Conservation (phyloP, 306 rosid species). For the Cicer pinnatifidum region DNA sequence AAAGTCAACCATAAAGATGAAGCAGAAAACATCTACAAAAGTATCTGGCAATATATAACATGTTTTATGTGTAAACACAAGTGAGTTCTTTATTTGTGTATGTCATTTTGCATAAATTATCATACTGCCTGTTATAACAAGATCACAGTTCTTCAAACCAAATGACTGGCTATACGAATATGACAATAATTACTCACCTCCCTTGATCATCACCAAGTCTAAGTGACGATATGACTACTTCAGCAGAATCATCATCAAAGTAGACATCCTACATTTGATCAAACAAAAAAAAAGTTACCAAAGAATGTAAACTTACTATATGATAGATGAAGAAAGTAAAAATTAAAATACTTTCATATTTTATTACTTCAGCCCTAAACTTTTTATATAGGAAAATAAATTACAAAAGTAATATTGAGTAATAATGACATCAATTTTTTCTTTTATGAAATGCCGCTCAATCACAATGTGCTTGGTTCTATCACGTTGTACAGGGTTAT, state of each 20-base stretch:
- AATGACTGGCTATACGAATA: neutral
- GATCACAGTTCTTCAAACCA: conserved; percentile 13
- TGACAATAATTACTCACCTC: conserved; percentile 68
- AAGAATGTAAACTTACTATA: neutral
- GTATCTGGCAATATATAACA: conserved; percentile 14
- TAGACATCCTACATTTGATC: conserved; percentile 74
- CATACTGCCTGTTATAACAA: conserved; percentile 7
- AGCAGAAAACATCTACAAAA: neutral
- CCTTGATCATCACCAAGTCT: conserved; percentile 97
- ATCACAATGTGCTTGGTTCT: no score
- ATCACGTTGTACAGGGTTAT: no score
- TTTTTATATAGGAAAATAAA: no score
- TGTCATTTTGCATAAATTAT: conserved; percentile 11
- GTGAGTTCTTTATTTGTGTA: neutral
- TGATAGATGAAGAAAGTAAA: neutral
- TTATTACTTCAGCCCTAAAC: no score
- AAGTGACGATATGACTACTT: conserved; percentile 93
- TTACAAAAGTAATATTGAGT: no score
- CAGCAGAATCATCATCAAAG: conserved; percentile 95
- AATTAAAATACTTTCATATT: no score
- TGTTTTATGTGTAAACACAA: neutral
- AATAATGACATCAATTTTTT: no score
- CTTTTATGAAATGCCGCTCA: no score
- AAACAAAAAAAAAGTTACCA: conserved; percentile 12
- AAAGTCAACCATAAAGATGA: neutral